Conservation (phyloP, 805 yeast species). For the Spathaspora arborariae region DNA sequence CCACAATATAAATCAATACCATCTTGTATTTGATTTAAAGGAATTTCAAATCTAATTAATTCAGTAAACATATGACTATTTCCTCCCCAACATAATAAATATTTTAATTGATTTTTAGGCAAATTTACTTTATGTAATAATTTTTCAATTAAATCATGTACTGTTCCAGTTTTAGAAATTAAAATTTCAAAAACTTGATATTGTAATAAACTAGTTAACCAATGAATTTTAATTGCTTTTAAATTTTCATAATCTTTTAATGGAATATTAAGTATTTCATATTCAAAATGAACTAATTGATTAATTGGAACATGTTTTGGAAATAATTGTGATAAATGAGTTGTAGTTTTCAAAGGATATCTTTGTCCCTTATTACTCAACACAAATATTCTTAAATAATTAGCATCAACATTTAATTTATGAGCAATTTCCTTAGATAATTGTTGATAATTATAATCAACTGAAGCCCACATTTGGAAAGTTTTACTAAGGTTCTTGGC, state of each 20-base stretch:
- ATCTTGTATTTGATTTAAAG: conserved; percentile 32
- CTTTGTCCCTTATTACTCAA: conserved; percentile 55
- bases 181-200: conserved; percentile 66
- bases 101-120: conserved; percentile 41
- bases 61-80: conserved; percentile 36
- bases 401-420: conserved; percentile 50
- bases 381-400: conserved; percentile 62
- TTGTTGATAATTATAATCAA: conserved; percentile 53
- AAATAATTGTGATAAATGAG: conserved; percentile 38
- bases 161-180: conserved; percentile 59
- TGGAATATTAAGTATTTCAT: conserved; percentile 73
- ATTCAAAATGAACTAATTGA: conserved; percentile 50
- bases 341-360: conserved; percentile 39
- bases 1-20: conserved; percentile 38
- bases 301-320: conserved; percentile 42
- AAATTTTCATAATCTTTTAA: conserved; percentile 74
- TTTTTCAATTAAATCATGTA: conserved; percentile 49
- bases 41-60: conserved; percentile 31
- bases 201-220: conserved; percentile 70
- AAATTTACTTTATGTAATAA: conserved; percentile 54
- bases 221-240: conserved; percentile 59
- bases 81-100: conserved; percentile 58
- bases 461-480: conserved; percentile 68
- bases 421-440: conserved; percentile 61
- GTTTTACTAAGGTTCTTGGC: conserved; percentile 20